Evolutionary conservation across 2,329 filamentous ascomycete species (phyloP).

Genomic region (Ophiostoma tasmaniense): DNA sequence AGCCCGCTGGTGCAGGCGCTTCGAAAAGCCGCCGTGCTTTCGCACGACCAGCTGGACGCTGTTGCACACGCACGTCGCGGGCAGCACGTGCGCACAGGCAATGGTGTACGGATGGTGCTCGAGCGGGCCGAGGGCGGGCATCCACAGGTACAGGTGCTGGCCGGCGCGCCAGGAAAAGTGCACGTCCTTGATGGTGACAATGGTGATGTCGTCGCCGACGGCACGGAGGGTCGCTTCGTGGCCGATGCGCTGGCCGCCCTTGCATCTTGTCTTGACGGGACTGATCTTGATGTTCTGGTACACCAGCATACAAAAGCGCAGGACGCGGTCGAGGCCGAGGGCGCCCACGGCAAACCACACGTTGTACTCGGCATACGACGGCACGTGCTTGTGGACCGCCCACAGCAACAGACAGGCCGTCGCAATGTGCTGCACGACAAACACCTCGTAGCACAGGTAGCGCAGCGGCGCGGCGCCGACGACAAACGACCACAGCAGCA

Average conservation of each 20-base stretch:
- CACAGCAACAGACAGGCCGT: constrained; percentile 55
- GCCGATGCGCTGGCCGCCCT: constrained; percentile 42
- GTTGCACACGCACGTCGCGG: constrained; percentile 42
- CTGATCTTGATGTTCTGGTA: constrained; percentile 45
- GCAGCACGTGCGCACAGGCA: constrained; percentile 44
- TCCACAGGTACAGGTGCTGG: constrained; percentile 54
- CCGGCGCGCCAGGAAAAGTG: constrained; percentile 52
- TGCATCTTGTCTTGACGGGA: constrained; percentile 35
- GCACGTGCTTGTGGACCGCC: constrained; percentile 56
- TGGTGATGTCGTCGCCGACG: constrained; percentile 44
- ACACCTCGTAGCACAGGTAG: constrained; percentile 59
- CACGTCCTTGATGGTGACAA: constrained; percentile 51
- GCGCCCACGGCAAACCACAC: constrained; percentile 59
- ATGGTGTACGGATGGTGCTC: constrained; percentile 56
- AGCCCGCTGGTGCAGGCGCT: constrained; percentile 37
- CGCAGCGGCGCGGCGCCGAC: constrained; percentile 56
- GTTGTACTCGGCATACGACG: constrained; percentile 49
- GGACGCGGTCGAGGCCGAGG: constrained; percentile 53
- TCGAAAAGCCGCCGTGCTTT: constrained; percentile 49
- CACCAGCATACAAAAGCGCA: constrained; percentile 39
- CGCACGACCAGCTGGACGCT: constrained; percentile 52
- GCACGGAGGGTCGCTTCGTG: constrained; percentile 42
- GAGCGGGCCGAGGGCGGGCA: constrained; percentile 44
- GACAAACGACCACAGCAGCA: constrained; percentile 57
- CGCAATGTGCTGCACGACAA: constrained; percentile 58